Evolutionary conservation across 371 early-diverging fungal genomes (phyloP), one percentile per base, ranked within the genome.

Genomic region (Ordospora colligata): DNA sequence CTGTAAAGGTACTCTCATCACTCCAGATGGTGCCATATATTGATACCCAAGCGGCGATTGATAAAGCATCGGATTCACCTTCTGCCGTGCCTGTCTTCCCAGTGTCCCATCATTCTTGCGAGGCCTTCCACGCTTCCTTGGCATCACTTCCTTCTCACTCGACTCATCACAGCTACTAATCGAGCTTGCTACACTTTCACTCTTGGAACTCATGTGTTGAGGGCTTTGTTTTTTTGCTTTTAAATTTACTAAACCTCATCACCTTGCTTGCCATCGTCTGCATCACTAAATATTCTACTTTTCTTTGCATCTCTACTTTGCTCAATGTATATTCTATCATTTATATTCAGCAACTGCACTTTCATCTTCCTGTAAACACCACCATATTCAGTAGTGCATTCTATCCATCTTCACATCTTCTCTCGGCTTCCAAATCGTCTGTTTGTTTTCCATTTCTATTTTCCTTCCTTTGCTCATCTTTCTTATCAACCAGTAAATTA

Each of bases 21-120:
- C 23, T 0, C 25, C 37, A 3, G 45, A 47, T 27, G 80, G 76
- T 53, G 45, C 52, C 27, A 52, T 47, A 47, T 80, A 80, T 58
- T 80, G 77, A 58, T 50, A 74, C 17, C 80, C 80, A 14, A 80
- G 63, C 6, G 80, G 80, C 14, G 74, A 23, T 11, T 73, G 52
- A 52, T 80, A 80, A 8, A 80, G 58, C 58, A 58, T 64, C 1
- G 69, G 66, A 62, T 68, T 75, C 21, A 54, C 43, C 1, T n/a
- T 22, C 25, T 25, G 27, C 12, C 58, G 62, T 10, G 47, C 46
- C 12, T 54, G 54, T 10, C 51, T 64, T 2, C 17, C 25, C 4
- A 1, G 9, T 3, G n/a, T 1, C 17, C 11, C 23, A 0, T 76
- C 73, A 14, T 45, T 69, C 27, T 76, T 76, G 3, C 58, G 23